These are phyloP conservation scores for Uromyces viciae-fabae DNA, from an alignment of 1,284 basidiomycete species.

Conservation along the genomic window DNA sequence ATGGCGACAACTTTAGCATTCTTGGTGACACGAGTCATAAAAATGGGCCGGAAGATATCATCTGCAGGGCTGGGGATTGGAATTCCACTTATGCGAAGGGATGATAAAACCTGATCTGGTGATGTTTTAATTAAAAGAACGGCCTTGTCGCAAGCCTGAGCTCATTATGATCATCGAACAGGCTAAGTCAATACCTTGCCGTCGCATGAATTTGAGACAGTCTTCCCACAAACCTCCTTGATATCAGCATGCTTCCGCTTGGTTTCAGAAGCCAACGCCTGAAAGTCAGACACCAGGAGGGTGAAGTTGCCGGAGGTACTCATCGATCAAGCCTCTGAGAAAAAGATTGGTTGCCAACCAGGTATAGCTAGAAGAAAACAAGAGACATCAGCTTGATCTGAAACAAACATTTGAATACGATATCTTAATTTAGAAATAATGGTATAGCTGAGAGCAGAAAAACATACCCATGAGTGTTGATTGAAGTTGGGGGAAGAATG, in stretches of 20 bases:
- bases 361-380: no score
- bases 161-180: background rate
- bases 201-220: no score
- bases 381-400: no score
- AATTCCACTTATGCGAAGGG: constrained; percentile 46
- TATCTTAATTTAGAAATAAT: no score
- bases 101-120: constrained; percentile 48
- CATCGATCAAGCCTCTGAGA: no score
- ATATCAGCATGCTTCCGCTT: constrained; percentile 76
- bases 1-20: constrained; percentile 90
- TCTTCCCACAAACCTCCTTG: constrained; percentile 65
- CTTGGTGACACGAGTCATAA: constrained; percentile 88
- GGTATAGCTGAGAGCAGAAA: no score
- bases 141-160: constrained; percentile 53
- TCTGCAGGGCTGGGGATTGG: constrained; percentile 58
- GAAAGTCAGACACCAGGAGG: constrained; percentile 48
- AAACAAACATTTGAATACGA: no score
- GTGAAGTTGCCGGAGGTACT: constrained; percentile 38
- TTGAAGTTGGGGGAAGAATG: no score
- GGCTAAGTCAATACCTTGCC: background rate
- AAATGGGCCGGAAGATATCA: constrained; percentile 78
- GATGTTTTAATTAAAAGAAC: constrained; percentile 48
- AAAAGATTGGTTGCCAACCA: no score
- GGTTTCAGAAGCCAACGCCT: constrained; percentile 74
- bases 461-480: no score